phyloP scores from a whole-genome alignment of 768 basidiomycete genomes.

The Lactarius hengduanensis region DNA sequence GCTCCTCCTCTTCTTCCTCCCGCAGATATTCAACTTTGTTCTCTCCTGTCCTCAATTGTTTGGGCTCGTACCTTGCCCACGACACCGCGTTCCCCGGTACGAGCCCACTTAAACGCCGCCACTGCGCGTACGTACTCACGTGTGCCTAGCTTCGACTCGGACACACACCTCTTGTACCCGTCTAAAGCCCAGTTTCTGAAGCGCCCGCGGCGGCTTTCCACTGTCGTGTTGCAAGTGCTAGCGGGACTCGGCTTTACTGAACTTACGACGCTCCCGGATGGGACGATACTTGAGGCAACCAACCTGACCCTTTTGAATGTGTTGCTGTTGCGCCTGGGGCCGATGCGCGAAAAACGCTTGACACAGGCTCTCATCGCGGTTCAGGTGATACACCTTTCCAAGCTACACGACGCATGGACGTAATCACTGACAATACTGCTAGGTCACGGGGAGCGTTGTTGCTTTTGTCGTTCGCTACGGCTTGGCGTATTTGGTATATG shows the following conservation, averaged over 20 bases:
- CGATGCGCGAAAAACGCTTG: slow-evolving; percentile 81
- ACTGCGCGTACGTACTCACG: background rate
- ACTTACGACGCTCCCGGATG: slow-evolving; percentile 53
- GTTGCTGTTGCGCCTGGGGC: slow-evolving; percentile 74
- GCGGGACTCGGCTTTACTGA: slow-evolving; percentile 64
- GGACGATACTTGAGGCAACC: slow-evolving; percentile 65
- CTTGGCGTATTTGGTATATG: slow-evolving; percentile 84
- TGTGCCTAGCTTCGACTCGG: slow-evolving; percentile 60
- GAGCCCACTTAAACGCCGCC: slow-evolving; percentile 28
- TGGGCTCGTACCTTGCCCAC: slow-evolving; percentile 88
- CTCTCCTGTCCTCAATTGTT: slow-evolving; percentile 94
- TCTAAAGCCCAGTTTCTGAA: slow-evolving; percentile 63
- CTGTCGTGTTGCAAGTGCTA: slow-evolving; percentile 56
- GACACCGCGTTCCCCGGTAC: slow-evolving; percentile 90
- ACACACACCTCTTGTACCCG: slow-evolving; percentile 76
- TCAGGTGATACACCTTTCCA: slow-evolving; percentile 51
- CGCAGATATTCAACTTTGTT: slow-evolving; percentile 97
- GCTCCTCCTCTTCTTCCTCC: slow-evolving; percentile 92
- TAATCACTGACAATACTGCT: background rate
- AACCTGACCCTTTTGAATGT: slow-evolving; percentile 93
- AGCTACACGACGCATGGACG: background rate
- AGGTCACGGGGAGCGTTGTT: slow-evolving; percentile 72
- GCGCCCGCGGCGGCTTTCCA: slow-evolving; percentile 55
- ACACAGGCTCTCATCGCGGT: slow-evolving; percentile 69
- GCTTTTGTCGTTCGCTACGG: slow-evolving; percentile 92